A percentile compares a stretch with the other conserved stretches of the same genome.
These are phyloP conservation scores for Allodekkera sacchari DNA, from an alignment of 805 yeast genomes.

Conservation along the genomic window DNA sequence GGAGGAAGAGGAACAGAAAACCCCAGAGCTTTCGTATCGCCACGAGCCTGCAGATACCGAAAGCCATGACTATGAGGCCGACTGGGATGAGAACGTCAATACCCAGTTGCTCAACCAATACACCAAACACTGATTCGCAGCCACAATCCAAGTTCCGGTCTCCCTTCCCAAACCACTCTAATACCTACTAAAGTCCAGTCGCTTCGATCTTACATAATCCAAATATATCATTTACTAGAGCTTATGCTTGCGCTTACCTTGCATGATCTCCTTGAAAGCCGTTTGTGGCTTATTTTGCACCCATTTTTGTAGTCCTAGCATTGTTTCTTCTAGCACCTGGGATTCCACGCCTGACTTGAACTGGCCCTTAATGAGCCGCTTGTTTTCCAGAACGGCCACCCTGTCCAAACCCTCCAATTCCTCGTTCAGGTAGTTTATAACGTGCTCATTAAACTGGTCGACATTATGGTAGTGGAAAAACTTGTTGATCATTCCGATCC, in stretches of 20 bases:
- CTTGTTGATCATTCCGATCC: slow-evolving; percentile 56
- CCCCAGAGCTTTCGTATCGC: slow-evolving; percentile 28
- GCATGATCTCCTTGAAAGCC: slow-evolving; percentile 49
- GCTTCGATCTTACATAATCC: no score
- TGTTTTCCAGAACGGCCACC: slow-evolving; percentile 37
- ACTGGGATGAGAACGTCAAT: slow-evolving; percentile 33
- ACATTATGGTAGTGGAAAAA: slow-evolving; percentile 31
- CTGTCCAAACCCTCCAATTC: slow-evolving; percentile 37
- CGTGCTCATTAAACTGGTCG: slow-evolving; percentile 35
- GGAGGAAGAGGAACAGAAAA: slow-evolving; percentile 16
- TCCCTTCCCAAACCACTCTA: no score
- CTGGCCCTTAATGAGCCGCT: slow-evolving; percentile 30
- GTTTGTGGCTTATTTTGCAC: slow-evolving; percentile 63
- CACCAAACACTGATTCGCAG: slow-evolving; percentile 1
- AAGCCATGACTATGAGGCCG: slow-evolving; percentile 46
- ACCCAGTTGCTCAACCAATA: slow-evolving; percentile 12
- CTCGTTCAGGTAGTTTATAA: slow-evolving; percentile 27
- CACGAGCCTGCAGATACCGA: slow-evolving; percentile 46
- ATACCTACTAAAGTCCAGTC: no score
- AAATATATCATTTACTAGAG: no score
- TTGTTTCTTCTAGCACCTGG: slow-evolving; percentile 57
- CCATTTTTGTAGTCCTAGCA: slow-evolving; percentile 65
- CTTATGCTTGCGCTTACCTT: slow-evolving; percentile 54
- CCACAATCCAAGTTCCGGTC: no score
- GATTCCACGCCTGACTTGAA: slow-evolving; percentile 30